Conservation (phyloP, 106 monocot genomes). For the Phalaenopsis equestris region DNA sequence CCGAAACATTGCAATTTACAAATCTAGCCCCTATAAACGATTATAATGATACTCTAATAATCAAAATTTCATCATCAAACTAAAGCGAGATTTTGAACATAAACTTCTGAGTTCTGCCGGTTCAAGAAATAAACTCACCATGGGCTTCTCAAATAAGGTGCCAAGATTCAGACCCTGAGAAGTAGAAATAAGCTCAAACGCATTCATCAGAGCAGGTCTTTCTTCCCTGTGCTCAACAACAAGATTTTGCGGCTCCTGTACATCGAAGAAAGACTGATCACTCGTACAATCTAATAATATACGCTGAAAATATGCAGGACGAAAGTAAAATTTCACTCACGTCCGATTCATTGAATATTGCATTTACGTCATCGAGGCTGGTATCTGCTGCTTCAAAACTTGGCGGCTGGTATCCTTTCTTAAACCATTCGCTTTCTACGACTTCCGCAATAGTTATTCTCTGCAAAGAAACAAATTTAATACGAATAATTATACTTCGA, state of each 20-base stretch:
- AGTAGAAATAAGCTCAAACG: conserved; percentile 92
- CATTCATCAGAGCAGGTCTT: conserved; percentile 71
- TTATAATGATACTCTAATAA: no score
- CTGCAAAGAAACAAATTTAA: conserved; percentile 31
- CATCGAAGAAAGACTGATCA: conserved; percentile 1
- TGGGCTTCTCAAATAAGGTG: conserved; percentile 74
- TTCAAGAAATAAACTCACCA: conserved; percentile 28
- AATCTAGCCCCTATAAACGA: no score
- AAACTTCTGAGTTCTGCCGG: background rate
- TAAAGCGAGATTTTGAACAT: background rate
- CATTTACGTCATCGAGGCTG: conserved; percentile 66
- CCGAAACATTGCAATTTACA: no score
- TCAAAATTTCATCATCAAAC: no score
- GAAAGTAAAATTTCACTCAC: conserved; percentile 22
- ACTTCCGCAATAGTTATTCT: conserved; percentile 74
- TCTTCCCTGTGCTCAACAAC: conserved; percentile 82
- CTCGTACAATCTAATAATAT: background rate
- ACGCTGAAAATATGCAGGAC: background rate
- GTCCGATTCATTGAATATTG: conserved; percentile 61
- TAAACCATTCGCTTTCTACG: conserved; percentile 86
- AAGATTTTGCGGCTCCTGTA: conserved; percentile 57
- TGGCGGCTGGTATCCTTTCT: conserved; percentile 79
- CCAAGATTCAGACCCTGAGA: conserved; percentile 91
- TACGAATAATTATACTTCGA: background rate
- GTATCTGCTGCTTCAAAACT: conserved; percentile 54